phyloP scores from a whole-genome alignment of 169 alveolate genomes.

The Eimeria nieschulzi region DNA sequence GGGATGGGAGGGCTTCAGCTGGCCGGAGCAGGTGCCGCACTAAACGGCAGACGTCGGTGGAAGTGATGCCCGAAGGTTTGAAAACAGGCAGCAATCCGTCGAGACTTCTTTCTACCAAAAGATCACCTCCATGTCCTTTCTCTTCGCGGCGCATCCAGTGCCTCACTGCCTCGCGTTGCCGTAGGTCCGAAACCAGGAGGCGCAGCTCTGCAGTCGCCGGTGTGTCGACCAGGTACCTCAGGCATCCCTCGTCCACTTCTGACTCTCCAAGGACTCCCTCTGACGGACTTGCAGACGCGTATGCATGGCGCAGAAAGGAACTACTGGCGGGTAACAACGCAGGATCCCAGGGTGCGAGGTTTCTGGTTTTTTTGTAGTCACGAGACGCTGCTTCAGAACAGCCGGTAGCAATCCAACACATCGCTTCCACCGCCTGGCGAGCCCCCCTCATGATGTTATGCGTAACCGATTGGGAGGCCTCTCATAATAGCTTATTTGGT shows the following conservation, averaged over 20 bases:
- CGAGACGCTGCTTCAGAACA: no score
- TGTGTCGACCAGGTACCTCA: background rate
- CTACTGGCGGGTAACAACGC: no score
- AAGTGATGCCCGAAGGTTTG: background rate
- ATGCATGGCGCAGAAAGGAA: no score
- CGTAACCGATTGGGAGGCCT: no score
- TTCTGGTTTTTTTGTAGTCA: no score
- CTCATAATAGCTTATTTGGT: no score
- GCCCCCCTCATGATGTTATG: no score
- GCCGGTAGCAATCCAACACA: no score
- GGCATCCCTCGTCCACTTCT: background rate
- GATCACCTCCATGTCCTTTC: background rate
- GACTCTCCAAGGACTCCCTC: no score
- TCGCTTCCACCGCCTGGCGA: no score
- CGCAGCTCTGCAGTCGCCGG: slow-evolving; percentile 11
- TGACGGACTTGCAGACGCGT: no score
- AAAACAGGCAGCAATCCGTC: background rate
- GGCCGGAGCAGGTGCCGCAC: background rate
- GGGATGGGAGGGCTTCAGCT: background rate
- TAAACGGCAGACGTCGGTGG: background rate
- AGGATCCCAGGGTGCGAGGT: no score
- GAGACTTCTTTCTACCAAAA: background rate
- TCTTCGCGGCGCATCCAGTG: background rate
- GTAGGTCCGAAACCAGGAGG: background rate
- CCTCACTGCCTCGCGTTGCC: background rate